These are phyloP conservation scores for Saksenaea oblongispora DNA, from an alignment of 371 early-diverging fungal species.

Conservation along the genomic window DNA sequence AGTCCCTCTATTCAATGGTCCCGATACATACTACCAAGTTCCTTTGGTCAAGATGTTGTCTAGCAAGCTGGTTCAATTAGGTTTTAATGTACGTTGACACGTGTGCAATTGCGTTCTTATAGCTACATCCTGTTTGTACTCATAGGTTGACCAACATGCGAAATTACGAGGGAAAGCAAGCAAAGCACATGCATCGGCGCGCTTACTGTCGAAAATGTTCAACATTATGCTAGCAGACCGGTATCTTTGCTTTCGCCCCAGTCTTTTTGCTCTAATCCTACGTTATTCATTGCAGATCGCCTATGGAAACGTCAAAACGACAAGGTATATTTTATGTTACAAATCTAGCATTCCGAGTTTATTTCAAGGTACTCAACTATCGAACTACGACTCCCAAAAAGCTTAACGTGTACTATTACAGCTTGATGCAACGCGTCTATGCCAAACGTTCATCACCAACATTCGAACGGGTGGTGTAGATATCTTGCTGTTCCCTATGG, in stretches of 20 bases:
- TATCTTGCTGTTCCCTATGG: slow-evolving; percentile 44
- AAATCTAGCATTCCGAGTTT: slow-evolving; percentile 56
- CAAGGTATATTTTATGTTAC: slow-evolving; percentile 53
- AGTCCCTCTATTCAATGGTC: slow-evolving; percentile 19
- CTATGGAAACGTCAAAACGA: slow-evolving; percentile 48
- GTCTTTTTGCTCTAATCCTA: slow-evolving; percentile 28
- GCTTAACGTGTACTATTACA: not conserved
- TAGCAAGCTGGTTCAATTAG: slow-evolving; percentile 14
- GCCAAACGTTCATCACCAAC: slow-evolving; percentile 57
- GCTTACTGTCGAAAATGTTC: slow-evolving; percentile 22
- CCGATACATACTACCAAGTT: slow-evolving; percentile 13
- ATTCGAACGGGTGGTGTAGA: slow-evolving; percentile 45
- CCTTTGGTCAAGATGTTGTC: slow-evolving; percentile 18
- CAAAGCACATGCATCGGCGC: slow-evolving; percentile 20
- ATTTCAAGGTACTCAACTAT: slow-evolving; percentile 44
- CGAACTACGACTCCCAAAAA: not conserved
- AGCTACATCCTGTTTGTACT: not conserved
- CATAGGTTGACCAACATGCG: slow-evolving; percentile 11
- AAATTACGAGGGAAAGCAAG: slow-evolving; percentile 11
- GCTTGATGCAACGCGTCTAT: slow-evolving; percentile 39
- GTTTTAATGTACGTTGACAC: slow-evolving; percentile 10
- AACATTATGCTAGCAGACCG: slow-evolving; percentile 29
- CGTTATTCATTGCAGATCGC: slow-evolving; percentile 16
- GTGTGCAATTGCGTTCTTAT: not conserved
- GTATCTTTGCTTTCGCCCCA: slow-evolving; percentile 5